Evolutionary conservation across 805 yeast species (phyloP).

Genomic region (Metschnikowia peoriensis): DNA sequence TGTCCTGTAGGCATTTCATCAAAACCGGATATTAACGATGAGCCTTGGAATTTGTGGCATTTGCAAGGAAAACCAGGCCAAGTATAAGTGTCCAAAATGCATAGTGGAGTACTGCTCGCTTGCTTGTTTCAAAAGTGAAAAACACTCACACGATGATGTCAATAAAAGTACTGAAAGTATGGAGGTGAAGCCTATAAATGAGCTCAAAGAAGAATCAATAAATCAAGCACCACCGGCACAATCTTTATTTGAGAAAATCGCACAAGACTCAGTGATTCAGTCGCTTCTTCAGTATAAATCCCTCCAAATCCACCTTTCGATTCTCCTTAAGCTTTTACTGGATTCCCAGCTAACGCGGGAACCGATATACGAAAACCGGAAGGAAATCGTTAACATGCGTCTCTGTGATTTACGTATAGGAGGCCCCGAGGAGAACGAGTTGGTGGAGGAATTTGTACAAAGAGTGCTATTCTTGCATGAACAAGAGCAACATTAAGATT

Average conservation of each 20-base stretch:
- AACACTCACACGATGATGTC: conserved; percentile 27
- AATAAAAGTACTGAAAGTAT: not conserved
- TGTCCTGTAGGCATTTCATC: conserved; percentile 5
- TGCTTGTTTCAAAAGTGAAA: conserved; percentile 53
- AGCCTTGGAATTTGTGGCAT: conserved; percentile 34
- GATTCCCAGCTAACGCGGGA: conserved; percentile 51
- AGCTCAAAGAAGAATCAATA: not conserved
- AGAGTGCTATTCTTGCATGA: conserved; percentile 30
- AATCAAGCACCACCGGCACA: not conserved
- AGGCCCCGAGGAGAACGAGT: conserved; percentile 64
- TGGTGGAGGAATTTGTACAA: conserved; percentile 67
- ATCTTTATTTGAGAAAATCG: conserved; percentile 11
- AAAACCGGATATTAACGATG: conserved; percentile 3
- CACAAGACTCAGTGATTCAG: conserved; percentile 44
- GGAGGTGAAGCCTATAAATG: not conserved
- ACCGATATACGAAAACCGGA: conserved; percentile 49
- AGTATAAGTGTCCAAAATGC: conserved; percentile 61
- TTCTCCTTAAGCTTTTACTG: conserved; percentile 46
- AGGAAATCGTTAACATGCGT: conserved; percentile 59
- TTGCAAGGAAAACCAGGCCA: conserved; percentile 36
- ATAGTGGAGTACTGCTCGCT: conserved; percentile 52
- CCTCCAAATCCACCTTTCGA: conserved; percentile 53
- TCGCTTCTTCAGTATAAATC: conserved; percentile 50
- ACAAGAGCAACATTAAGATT: not conserved
- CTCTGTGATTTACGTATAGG: conserved; percentile 58